phyloP scores from a whole-genome alignment of 306 rosid species.

The Cyamopsis tetragonoloba region DNA sequence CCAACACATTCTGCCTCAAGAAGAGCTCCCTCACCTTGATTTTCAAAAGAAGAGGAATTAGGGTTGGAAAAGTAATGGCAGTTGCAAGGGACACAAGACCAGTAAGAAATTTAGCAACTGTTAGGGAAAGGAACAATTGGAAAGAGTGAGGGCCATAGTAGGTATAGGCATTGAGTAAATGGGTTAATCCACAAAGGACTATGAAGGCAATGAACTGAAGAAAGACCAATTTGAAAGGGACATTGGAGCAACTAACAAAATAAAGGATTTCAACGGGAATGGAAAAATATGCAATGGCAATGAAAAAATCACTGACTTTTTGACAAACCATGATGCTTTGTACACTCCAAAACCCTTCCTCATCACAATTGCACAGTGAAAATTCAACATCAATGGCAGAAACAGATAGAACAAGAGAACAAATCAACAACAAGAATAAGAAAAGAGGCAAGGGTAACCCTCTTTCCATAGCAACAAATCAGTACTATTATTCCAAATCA shows the following conservation, averaged over 20 bases:
- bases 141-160: constrained; percentile 63
- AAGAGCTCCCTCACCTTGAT: constrained; percentile 72
- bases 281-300: constrained; percentile 84
- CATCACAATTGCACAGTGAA: constrained; percentile 49
- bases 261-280: constrained; percentile 86
- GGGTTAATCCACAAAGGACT: constrained; percentile 84
- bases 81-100: constrained; percentile 84
- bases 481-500: neutral
- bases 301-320: constrained; percentile 76
- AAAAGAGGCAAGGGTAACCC: too few species aligned
- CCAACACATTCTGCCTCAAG: constrained; percentile 69
- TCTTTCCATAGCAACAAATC: constrained; percentile 20
- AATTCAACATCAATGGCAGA: constrained; percentile 38
- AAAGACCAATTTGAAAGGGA: constrained; percentile 92
- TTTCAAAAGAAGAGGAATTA: constrained; percentile 69
- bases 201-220: constrained; percentile 78
- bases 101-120: constrained; percentile 72
- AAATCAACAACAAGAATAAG: constrained; percentile 15
- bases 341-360: constrained; percentile 58
- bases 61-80: constrained; percentile 64
- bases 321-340: constrained; percentile 64
- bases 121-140: constrained; percentile 53
- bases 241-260: constrained; percentile 79
- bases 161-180: constrained; percentile 81
- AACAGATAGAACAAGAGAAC: constrained; percentile 20